Evolutionary conservation across 805 yeast species (phyloP).

Genomic region (Candida silvicultrix): DNA sequence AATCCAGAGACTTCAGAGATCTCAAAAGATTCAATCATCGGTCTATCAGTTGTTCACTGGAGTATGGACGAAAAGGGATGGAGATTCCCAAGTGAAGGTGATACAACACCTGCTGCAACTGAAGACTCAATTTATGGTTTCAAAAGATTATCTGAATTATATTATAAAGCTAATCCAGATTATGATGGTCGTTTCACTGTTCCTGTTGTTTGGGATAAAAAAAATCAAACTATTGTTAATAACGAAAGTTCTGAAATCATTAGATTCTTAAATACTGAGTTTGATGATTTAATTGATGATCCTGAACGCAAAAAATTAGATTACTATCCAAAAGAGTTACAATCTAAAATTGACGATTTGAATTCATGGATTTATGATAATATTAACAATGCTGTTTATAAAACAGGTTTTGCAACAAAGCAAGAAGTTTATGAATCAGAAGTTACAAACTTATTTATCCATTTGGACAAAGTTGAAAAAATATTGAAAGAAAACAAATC

Average conservation of each 20-base stretch:
- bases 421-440: constrained; percentile 78
- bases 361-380: constrained; percentile 79
- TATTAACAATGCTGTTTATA: constrained; percentile 91
- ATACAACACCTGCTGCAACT: constrained; percentile 36
- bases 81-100: constrained; percentile 58
- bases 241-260: constrained; percentile 90
- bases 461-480: constrained; percentile 65
- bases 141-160: constrained; percentile 60
- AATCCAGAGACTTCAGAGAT: constrained; percentile 24
- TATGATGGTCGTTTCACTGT: constrained; percentile 85
- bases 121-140: constrained; percentile 56
- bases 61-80: constrained; percentile 84
- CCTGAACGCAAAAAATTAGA: constrained; percentile 43
- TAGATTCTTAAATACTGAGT: constrained; percentile 74
- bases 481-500: constrained; percentile 39
- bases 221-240: constrained; percentile 76
- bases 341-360: constrained; percentile 60
- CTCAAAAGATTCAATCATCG: constrained; percentile 38
- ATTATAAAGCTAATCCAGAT: constrained; percentile 67
- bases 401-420: constrained; percentile 80
- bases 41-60: constrained; percentile 85
- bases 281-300: constrained; percentile 48
- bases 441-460: constrained; percentile 54
- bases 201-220: constrained; percentile 89
- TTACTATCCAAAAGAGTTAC: constrained; percentile 53